These are phyloP conservation scores for Artemisia tridentata DNA, from an alignment of 129 eudicot genomes.

Conservation along the genomic window DNA sequence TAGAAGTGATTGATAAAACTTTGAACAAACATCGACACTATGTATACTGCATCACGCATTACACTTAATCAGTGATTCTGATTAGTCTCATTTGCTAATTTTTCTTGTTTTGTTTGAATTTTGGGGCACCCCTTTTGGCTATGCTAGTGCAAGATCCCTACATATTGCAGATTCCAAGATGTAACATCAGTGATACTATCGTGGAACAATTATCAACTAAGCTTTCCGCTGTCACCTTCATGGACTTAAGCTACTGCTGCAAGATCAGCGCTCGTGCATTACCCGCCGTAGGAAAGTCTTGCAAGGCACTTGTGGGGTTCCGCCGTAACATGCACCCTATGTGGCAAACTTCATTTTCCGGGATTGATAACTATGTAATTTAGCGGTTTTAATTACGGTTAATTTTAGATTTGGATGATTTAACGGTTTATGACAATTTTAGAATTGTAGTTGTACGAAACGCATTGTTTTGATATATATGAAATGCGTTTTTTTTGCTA, in stretches of 20 bases:
- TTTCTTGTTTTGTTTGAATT: constrained; percentile 6
- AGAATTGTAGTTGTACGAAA: no score
- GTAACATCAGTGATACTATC: constrained; percentile 52
- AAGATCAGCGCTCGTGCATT: constrained; percentile 44
- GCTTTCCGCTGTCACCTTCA: constrained; percentile 51
- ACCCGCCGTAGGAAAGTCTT: constrained; percentile 59
- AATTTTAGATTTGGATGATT: no score
- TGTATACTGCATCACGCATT: not conserved
- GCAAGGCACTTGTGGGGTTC: constrained; percentile 47
- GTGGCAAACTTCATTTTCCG: no score
- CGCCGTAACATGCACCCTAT: constrained; percentile 76
- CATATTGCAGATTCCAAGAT: constrained; percentile 52
- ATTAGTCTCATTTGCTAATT: constrained; percentile 13
- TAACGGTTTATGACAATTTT: no score
- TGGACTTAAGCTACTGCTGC: constrained; percentile 69
- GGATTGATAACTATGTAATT: no score
- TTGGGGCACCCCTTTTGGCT: constrained; percentile 11
- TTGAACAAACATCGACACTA: not conserved
- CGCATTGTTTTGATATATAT: no score
- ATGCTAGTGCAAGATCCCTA: constrained; percentile 54
- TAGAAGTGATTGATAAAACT: not conserved
- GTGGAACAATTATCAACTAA: constrained; percentile 53
- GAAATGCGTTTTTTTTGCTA: no score
- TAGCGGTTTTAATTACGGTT: no score
- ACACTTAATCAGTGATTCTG: not conserved